A percentile compares a stretch with the other conserved stretches of the same genome.
These are phyloP conservation scores for Trichoderma hamatum DNA, from an alignment of 2,329 filamentous ascomycete species.

Conservation along the genomic window DNA sequence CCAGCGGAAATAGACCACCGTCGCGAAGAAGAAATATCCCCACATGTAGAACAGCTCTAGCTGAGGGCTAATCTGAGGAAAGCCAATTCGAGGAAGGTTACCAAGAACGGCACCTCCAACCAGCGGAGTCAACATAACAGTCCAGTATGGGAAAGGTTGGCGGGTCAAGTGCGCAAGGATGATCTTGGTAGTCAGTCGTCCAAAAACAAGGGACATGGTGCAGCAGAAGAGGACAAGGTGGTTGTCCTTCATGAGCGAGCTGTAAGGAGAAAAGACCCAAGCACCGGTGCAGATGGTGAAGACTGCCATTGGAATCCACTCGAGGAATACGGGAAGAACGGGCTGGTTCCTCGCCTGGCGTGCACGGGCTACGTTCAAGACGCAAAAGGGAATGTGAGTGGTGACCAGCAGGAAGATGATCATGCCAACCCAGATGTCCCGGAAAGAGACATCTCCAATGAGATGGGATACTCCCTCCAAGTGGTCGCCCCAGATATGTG, in stretches of 20 bases:
- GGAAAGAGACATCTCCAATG: slow-evolving; percentile 73
- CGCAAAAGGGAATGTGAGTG: slow-evolving; percentile 84
- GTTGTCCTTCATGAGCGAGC: slow-evolving; percentile 78
- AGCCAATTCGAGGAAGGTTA: slow-evolving; percentile 78
- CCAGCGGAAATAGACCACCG: slow-evolving; percentile 90
- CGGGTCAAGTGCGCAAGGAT: slow-evolving; percentile 92
- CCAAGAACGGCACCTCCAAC: slow-evolving; percentile 80
- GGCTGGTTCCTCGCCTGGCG: slow-evolving; percentile 73
- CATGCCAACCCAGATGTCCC: slow-evolving; percentile 83
- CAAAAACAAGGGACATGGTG: slow-evolving; percentile 96
- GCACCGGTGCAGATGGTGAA: slow-evolving; percentile 74
- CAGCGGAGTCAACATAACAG: slow-evolving; percentile 83
- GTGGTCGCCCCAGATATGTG: slow-evolving; percentile 63
- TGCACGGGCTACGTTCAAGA: slow-evolving; percentile 80
- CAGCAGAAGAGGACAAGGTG: slow-evolving; percentile 90
- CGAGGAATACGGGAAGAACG: slow-evolving; percentile 80
- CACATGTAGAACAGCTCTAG: slow-evolving; percentile 81
- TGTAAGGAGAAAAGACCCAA: slow-evolving; percentile 91
- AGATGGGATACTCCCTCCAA: slow-evolving; percentile 57
- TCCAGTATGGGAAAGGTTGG: slow-evolving; percentile 97
- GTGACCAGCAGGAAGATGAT: slow-evolving; percentile 67
- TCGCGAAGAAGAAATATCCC: slow-evolving; percentile 79
- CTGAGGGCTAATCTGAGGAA: slow-evolving; percentile 65
- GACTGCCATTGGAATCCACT: slow-evolving; percentile 89
- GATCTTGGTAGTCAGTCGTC: slow-evolving; percentile 98